Conservation (phyloP, 495 filamentous ascomycete genomes). For the Neurospora sp. region DNA sequence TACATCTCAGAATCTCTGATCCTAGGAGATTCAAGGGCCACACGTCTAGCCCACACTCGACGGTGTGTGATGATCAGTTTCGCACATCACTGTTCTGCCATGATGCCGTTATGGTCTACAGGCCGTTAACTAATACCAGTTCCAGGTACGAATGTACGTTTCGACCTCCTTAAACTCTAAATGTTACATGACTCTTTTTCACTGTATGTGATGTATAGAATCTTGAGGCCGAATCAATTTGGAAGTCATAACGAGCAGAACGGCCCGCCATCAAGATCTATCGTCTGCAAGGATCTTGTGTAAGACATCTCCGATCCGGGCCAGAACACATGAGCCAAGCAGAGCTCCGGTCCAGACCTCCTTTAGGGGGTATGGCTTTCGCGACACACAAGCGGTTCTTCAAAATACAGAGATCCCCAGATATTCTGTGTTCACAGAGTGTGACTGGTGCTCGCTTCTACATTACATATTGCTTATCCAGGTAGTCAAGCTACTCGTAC, state of each 20-base stretch:
- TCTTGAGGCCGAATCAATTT: neutral
- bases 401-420: neutral
- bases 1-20: neutral
- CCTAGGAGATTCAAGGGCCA: neutral
- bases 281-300: neutral
- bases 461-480: neutral
- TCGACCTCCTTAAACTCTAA: neutral
- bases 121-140: neutral
- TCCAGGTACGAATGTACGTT: neutral
- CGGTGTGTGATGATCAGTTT: neutral
- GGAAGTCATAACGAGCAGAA: neutral
- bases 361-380: neutral
- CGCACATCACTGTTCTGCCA: neutral
- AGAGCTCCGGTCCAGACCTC: neutral
- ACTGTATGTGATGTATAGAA: neutral
- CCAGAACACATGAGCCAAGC: neutral
- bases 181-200: neutral
- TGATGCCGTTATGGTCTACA: neutral
- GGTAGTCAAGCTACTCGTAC: neutral
- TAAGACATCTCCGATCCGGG: neutral
- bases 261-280: neutral
- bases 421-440: neutral
- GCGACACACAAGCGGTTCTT: neutral
- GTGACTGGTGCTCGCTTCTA: too few relatives aligned
- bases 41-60: neutral